A percentile compares a stretch with the other conserved stretches of the same genome.
phyloP scores from a whole-genome alignment of 305 asterid species.

The Salvia sclarea region DNA sequence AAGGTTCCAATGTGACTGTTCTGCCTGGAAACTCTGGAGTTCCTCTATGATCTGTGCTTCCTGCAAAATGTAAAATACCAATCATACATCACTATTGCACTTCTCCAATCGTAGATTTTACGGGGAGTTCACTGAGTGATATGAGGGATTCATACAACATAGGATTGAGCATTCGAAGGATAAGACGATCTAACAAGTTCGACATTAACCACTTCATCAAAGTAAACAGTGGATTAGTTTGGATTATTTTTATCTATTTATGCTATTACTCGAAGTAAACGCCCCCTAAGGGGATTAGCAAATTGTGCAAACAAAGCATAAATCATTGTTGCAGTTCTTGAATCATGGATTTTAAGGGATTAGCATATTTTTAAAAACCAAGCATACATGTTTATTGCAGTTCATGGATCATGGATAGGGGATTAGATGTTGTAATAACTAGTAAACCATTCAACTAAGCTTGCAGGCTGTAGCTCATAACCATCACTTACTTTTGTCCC shows the following conservation, averaged over 20 bases:
- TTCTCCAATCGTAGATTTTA: not conserved
- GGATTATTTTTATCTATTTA: too few species aligned
- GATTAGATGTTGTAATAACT: not conserved
- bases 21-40: conserved; percentile 92
- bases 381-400: not conserved
- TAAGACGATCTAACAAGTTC: too few species aligned
- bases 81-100: not conserved
- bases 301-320: not conserved
- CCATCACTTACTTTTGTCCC: not conserved
- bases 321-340: not conserved
- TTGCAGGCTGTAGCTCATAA: not conserved
- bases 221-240: too few species aligned
- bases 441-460: not conserved
- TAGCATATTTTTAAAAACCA: not conserved
- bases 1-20: conserved; percentile 90
- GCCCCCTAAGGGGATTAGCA: not conserved
- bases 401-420: not conserved
- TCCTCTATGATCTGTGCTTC: conserved; percentile 98
- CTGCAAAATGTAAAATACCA: conserved; percentile 38
- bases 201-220: too few species aligned
- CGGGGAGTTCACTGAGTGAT: too few species aligned
- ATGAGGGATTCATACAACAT: too few species aligned
- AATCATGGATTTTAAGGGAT: not conserved
- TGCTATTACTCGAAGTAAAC: too few species aligned
- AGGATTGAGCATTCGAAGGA: too few species aligned